These are phyloP conservation scores for Mrakia blollopis DNA, from an alignment of 768 basidiomycete species.

Conservation along the genomic window DNA sequence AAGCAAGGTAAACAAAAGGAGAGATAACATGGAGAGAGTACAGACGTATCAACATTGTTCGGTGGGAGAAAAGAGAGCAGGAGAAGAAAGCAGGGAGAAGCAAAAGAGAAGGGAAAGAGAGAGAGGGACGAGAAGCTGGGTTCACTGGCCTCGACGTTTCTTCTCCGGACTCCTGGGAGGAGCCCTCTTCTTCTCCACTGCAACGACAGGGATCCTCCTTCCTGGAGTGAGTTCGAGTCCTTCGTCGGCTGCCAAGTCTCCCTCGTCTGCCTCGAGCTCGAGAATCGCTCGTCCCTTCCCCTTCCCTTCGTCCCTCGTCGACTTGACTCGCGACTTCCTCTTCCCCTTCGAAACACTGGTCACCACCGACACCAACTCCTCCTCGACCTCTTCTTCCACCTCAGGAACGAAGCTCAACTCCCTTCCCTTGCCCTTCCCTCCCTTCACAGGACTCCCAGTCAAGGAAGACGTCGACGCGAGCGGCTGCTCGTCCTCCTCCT, in stretches of 20 bases:
- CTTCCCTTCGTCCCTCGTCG: background rate
- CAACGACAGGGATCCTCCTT: background rate
- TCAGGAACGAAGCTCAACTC: background rate
- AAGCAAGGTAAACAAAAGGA: background rate
- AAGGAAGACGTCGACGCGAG: background rate
- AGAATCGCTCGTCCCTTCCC: conserved; percentile 11
- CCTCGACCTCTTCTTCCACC: background rate
- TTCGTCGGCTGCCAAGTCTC: background rate
- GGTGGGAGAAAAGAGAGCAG: background rate
- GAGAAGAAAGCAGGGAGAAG: background rate
- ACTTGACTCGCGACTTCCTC: background rate
- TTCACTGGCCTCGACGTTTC: background rate
- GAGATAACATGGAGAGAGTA: background rate
- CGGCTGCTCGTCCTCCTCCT: background rate
- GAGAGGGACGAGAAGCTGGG: background rate
- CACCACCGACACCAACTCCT: background rate
- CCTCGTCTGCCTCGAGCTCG: conserved; percentile 12
- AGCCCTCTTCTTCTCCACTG: background rate
- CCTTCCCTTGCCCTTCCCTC: background rate
- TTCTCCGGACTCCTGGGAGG: background rate
- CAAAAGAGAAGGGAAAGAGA: background rate
- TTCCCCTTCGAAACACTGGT: background rate
- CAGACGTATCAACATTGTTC: background rate
- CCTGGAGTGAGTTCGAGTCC: background rate
- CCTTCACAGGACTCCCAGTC: background rate